These are phyloP conservation scores for Beauveria scarabaeidicola DNA, from an alignment of 2,329 filamentous ascomycete genomes.

Conservation along the genomic window DNA sequence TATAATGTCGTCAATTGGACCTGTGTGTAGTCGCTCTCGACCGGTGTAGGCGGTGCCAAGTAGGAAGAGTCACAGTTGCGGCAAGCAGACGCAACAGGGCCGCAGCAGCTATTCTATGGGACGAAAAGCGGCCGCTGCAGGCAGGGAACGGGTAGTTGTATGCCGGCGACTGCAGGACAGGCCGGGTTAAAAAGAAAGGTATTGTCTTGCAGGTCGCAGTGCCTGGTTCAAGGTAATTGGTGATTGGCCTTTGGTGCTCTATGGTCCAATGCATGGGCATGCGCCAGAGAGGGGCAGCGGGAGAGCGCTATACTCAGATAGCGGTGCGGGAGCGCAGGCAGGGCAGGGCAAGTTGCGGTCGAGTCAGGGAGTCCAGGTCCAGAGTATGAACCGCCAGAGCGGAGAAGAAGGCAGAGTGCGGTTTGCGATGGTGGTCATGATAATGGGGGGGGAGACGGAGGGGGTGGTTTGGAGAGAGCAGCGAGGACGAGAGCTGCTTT, in stretches of 20 bases:
- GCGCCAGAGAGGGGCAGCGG: conserved; percentile 8
- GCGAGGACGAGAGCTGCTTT: background rate
- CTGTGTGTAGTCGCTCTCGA: background rate
- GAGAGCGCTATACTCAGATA: background rate
- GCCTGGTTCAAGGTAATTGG: conserved; percentile 2
- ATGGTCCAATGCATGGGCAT: conserved; percentile 11
- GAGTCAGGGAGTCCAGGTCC: conserved; percentile 10
- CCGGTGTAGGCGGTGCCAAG: background rate
- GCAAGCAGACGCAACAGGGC: background rate
- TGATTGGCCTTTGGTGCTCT: conserved; percentile 4
- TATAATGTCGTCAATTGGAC: background rate
- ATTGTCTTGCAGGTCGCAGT: conserved; percentile 5
- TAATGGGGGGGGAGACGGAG: background rate
- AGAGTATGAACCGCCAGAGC: conserved; percentile 11
- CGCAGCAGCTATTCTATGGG: background rate
- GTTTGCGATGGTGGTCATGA: conserved; percentile 8
- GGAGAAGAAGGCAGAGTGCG: conserved; percentile 6
- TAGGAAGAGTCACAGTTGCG: background rate
- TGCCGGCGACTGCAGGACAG: background rate
- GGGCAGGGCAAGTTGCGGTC: background rate
- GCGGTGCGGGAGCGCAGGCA: background rate
- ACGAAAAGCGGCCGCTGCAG: background rate
- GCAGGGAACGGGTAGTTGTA: background rate
- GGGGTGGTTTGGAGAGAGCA: background rate
- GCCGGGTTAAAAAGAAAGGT: background rate